Base-by-base conservation (phyloP, 2,329 filamentous ascomycete species). In the Aureobasidium melanogenum region DNA sequence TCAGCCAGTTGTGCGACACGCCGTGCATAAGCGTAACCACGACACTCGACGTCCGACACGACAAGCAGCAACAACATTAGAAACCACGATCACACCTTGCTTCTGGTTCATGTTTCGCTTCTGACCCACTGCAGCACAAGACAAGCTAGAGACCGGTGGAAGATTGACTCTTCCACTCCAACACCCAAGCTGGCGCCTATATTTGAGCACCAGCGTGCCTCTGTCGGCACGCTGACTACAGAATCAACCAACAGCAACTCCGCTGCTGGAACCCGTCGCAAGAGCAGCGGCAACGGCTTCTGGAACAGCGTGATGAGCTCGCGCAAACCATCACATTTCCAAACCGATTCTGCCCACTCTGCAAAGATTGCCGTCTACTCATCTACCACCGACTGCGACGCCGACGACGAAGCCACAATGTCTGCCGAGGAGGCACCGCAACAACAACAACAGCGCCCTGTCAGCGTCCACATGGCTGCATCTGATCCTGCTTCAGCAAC, bases 341-440 rank as follows among this genome's bases (percentile, higher is more conserved):
- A 56, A 34, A 46, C 36, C 17, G 54, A 58, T 24, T 62, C 61
- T 17, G 47, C 54, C 15, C 54, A 50, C 17, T 62, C 61, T 17
- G 32, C 51, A 19, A 62, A 51, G 44, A 34, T 56, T 17, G 52
- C 52, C 24, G 14, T 59, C 24, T 57, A 48, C 28, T 46, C 61
- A 26, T 62, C 63, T 28, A 51, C 67, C 14, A 68, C 69, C 39
- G 69, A 68, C 60, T 71, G 66, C 65, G 75, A 77, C 72, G 74
- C 74, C 63, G 77, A 78, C 75, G 76, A 78, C 72, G 76, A 80
- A 71, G 73, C 76, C 72, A 74, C 75, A 70, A 79, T 81, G 78
- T 76, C 76, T 62, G 69, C 74, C 34, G 74, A 73, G 63, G 78
- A 81, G 59, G 72, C 51, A 32, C 73, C 51, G 32, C 28, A 46